A percentile compares a stretch with the other conserved stretches of the same genome.
Evolutionary conservation across 345 rosid genomes (phyloP).

Genomic region (Psidium guajava): DNA sequence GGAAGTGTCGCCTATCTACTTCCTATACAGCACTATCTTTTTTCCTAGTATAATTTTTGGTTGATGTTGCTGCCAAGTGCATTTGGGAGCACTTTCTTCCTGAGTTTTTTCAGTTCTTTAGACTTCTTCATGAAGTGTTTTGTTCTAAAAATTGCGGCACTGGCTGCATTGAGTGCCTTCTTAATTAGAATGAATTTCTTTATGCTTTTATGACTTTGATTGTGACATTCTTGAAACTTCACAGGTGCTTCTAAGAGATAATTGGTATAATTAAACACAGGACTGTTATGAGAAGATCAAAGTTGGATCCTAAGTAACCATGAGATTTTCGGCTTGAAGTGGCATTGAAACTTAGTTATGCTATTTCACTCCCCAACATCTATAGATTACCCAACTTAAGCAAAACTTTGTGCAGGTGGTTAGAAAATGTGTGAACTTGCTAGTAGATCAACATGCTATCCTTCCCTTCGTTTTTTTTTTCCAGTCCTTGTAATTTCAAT

Average conservation of each 20-base stretch:
- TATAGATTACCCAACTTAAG: neutral
- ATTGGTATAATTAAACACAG: neutral
- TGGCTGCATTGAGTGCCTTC: neutral
- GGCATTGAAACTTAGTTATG: neutral
- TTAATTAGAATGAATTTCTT: neutral
- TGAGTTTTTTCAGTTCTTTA: neutral
- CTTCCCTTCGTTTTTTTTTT: neutral
- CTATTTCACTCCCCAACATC: neutral
- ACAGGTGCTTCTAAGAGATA: neutral
- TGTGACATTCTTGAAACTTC: neutral
- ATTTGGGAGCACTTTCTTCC: neutral
- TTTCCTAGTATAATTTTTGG: neutral
- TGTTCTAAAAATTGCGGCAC: neutral
- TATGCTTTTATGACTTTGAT: neutral
- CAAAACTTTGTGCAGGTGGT: neutral
- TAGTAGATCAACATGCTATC: neutral
- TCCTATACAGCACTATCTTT: neutral
- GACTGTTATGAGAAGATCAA: neutral
- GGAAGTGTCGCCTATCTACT: neutral
- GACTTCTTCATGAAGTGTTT: neutral
- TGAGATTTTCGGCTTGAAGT: neutral
- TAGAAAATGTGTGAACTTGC: neutral
- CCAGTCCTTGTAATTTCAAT: neutral
- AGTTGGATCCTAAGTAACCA: neutral
- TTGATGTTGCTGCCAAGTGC: neutral